phyloP scores from a whole-genome alignment of 768 basidiomycete genomes.

The Collybia sordida region DNA sequence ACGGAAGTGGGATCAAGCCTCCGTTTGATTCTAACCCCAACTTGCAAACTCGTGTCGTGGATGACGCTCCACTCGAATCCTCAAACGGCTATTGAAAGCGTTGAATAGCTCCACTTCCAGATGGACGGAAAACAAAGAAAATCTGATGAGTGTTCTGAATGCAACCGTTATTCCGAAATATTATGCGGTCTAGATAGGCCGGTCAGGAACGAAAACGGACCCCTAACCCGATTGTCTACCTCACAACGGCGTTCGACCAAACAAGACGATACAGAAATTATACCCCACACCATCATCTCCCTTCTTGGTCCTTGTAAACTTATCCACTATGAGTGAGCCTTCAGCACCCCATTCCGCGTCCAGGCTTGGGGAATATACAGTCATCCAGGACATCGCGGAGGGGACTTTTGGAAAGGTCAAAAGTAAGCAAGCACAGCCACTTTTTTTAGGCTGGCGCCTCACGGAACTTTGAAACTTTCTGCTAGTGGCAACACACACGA shows the following conservation, averaged over 20 bases:
- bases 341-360: constrained; percentile 49
- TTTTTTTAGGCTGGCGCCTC: constrained; percentile 8
- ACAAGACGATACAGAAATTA: constrained; percentile 20
- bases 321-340: constrained; percentile 30
- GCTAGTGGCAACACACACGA: constrained; percentile 88
- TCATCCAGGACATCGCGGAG: constrained; percentile 87
- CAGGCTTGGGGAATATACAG: constrained; percentile 89
- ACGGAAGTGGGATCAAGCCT: too few species aligned
- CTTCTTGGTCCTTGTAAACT: constrained; percentile 15
- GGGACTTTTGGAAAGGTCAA: constrained; percentile 99
- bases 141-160: too few species aligned
- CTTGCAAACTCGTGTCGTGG: too few species aligned
- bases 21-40: too few species aligned
- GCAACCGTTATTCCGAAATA: not conserved
- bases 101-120: too few species aligned
- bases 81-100: too few species aligned
- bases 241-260: constrained; percentile 8
- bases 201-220: constrained; percentile 1
- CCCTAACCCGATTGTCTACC: constrained; percentile 1
- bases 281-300: constrained; percentile 28
- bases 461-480: constrained; percentile 14
- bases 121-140: too few species aligned
- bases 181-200: not conserved
- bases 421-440: constrained; percentile 56
- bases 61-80: too few species aligned